Percentiles rank a stretch among this genome's conserved stretches.
phyloP scores from a whole-genome alignment of 257 asterid genomes.

The Fraxinus anomala region DNA sequence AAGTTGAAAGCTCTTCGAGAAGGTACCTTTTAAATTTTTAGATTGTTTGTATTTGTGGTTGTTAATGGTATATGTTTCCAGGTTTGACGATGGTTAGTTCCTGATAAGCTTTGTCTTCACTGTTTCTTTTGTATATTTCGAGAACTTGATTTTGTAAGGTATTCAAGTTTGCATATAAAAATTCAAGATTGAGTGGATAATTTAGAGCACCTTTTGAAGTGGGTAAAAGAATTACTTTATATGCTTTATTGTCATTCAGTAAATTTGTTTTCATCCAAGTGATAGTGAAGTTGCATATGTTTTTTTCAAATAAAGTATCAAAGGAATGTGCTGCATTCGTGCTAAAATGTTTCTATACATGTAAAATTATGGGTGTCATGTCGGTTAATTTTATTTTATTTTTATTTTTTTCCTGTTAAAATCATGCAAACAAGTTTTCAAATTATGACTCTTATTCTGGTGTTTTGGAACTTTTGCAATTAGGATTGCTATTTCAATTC shows the following conservation, averaged over 20 bases:
- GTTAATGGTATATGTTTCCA: constrained; percentile 1
- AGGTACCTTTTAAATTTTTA: constrained; percentile 27
- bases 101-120: constrained; percentile 15
- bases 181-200: constrained; percentile 18
- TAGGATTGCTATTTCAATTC: neutral
- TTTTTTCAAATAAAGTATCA: neutral
- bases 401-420: neutral
- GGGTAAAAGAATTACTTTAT: neutral
- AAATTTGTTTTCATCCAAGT: neutral
- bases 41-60: constrained; percentile 9
- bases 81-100: constrained; percentile 15
- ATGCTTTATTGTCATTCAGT: neutral
- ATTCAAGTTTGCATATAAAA: constrained; percentile 9
- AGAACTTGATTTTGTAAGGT: constrained; percentile 17
- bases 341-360: neutral
- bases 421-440: neutral
- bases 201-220: neutral
- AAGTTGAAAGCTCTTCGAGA: constrained; percentile 33
- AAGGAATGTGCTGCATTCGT: neutral
- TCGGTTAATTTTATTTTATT: too few relatives aligned
- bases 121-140: constrained; percentile 34
- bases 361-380: neutral
- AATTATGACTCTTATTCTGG: neutral
- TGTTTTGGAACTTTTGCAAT: constrained; percentile 18
- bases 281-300: neutral